phyloP scores from a whole-genome alignment of 306 rosid species.

The Trifolium repens region DNA sequence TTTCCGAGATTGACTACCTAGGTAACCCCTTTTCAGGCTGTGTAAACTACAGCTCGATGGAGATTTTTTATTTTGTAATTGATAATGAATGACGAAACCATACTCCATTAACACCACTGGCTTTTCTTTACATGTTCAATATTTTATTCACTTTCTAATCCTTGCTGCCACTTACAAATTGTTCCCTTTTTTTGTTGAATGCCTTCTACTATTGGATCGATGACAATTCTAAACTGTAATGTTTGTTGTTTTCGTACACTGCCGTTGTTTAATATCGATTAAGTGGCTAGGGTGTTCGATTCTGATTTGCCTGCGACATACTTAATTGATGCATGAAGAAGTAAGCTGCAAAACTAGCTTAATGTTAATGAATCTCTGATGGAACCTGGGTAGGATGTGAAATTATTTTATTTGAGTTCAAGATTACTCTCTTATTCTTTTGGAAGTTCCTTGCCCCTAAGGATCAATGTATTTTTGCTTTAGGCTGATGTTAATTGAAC shows the following conservation, averaged over 20 bases:
- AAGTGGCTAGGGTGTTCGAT: slow-evolving; percentile 19
- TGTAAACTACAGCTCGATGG: neutral
- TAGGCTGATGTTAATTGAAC: neutral
- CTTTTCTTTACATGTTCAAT: neutral
- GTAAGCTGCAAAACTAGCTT: neutral
- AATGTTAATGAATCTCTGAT: neutral
- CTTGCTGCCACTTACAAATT: neutral
- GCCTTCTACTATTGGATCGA: neutral
- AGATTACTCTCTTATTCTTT: neutral
- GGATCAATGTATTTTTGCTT: neutral
- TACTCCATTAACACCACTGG: neutral
- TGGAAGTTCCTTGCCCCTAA: neutral
- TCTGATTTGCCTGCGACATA: neutral
- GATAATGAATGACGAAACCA: neutral
- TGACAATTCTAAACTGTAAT: neutral
- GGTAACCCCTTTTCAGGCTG: neutral
- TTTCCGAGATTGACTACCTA: too few relatives aligned
- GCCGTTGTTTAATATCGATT: neutral
- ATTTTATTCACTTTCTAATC: slow-evolving; percentile 10
- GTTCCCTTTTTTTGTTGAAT: neutral
- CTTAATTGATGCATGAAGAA: neutral
- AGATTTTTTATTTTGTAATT: neutral
- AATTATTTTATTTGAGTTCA: neutral
- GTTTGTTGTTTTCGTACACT: neutral
- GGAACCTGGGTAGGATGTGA: neutral